Base-by-base conservation (phyloP, 305 asterid genomes). In the Ajuga reptans region DNA sequence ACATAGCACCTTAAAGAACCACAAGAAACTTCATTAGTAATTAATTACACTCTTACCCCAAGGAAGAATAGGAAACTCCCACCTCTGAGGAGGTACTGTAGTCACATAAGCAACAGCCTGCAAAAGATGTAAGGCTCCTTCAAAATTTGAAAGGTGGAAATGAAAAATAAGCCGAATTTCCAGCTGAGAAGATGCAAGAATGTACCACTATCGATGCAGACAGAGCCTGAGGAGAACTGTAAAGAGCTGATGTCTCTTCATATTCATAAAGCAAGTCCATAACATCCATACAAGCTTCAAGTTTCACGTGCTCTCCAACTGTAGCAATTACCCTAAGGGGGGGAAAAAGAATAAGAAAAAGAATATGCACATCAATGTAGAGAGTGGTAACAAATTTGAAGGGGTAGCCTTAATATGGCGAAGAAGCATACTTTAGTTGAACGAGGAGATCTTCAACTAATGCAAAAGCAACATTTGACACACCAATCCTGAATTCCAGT, bases 51-150 rank as follows among this genome's bases (percentile, higher is more conserved):
- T 60, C 89, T 80, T 85, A 86, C 92, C 94, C 98, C 96, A 89
- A 27, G 87, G 87, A 56, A 91, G 86, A 82, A 89, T 64, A 12
- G 98, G 98, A 72, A 91, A 89, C 72, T 91, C 98, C 87, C 86
- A 87, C 79, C 37, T 79, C n/a, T 82, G 90, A 11, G 59, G 59
- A 15, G 96, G 96, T 72, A 89, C 91, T n/a, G 94, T 74, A 69
- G 83, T 79, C 61, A 83, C 80, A 78, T 89, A 91, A 6, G 90
- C 84, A 72, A 82, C 91, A 73, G 83, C 88, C 95, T 86, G 82
- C 33, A 46, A 71, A 66, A 39, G 61, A 52, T 43, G 33, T 57
- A 63, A 72, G 50, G 37, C 54, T 68, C 3, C 42, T 46, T 64
- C 14, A 18, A 58, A 61, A 65, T 7, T 45, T 24, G 46, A 63